Evolutionary conservation across 176 grass and related monocot species (phyloP).

Genomic region (Melocanna baccifera): DNA sequence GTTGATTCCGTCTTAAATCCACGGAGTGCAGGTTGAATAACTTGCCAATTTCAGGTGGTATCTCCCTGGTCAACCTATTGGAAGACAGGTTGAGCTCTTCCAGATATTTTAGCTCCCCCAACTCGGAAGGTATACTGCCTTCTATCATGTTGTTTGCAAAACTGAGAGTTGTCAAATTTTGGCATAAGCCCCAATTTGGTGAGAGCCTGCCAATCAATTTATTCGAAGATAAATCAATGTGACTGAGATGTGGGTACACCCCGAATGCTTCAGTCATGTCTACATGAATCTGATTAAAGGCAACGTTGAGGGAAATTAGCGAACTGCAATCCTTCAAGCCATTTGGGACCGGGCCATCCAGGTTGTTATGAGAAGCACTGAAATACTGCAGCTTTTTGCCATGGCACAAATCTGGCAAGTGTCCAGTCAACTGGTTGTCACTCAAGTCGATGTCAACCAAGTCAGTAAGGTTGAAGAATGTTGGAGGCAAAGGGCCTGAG

Average conservation of each 20-base stretch:
- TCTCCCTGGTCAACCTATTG: neutral
- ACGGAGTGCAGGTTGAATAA: neutral
- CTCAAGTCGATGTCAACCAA: neutral
- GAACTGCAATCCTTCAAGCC: conserved; percentile 14
- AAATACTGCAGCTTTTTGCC: neutral
- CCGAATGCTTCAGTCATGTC: conserved; percentile 27
- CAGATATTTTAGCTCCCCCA: neutral
- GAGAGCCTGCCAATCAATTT: neutral
- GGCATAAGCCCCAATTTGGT: neutral
- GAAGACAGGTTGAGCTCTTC: neutral
- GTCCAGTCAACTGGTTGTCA: neutral
- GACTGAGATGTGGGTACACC: neutral
- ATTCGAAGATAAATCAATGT: neutral
- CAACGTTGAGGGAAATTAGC: neutral
- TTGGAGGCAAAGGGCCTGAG: neutral
- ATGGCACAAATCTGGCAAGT: neutral
- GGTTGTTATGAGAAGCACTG: neutral
- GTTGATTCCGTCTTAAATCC: neutral
- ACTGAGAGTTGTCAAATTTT: neutral
- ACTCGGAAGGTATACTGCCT: conserved; percentile 5
- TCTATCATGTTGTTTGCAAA: neutral
- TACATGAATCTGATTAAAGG: conserved; percentile 16
- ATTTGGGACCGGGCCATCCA: conserved; percentile 32
- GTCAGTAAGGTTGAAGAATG: conserved; percentile 12
- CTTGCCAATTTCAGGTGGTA: neutral